Evolutionary conservation across 1,284 basidiomycete species (phyloP).

Genomic region (Vanrija humicola): DNA sequence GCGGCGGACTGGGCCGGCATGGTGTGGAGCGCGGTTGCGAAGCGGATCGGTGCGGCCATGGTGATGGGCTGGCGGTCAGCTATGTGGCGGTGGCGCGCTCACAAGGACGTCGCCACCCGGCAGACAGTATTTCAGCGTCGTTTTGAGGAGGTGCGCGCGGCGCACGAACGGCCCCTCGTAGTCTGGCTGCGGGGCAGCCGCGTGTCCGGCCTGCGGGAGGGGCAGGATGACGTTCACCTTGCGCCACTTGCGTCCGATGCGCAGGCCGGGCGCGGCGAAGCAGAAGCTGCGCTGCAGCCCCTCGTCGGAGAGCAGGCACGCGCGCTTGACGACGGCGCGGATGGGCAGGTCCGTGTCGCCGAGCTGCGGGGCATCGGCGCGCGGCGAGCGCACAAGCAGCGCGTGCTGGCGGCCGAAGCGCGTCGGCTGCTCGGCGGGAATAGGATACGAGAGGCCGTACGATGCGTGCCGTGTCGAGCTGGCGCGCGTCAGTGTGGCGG

Average conservation of each 20-base stretch:
- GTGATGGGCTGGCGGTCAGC: constrained; percentile 23
- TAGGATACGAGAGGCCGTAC: constrained; percentile 27
- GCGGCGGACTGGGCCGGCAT: constrained; percentile 1
- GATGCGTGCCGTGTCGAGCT: constrained; percentile 27
- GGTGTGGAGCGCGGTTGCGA: constrained; percentile 31
- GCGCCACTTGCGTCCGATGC: constrained; percentile 32
- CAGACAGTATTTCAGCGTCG: constrained; percentile 31
- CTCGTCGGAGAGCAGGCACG: constrained; percentile 34
- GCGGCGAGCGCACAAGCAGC: constrained; percentile 23
- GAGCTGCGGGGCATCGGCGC: constrained; percentile 10
- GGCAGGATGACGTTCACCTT: constrained; percentile 40
- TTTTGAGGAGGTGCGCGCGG: constrained; percentile 41
- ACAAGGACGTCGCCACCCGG: constrained; percentile 11
- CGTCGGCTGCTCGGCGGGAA: constrained; percentile 35
- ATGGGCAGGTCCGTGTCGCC: neutral
- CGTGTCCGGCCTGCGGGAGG: constrained; percentile 8
- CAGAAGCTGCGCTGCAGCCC: constrained; percentile 38
- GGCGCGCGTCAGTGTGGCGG: neutral
- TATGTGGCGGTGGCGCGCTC: neutral
- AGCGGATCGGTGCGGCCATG: constrained; percentile 39
- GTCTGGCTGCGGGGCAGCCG: constrained; percentile 57
- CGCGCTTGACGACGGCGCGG: neutral
- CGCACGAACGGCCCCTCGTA: constrained; percentile 35
- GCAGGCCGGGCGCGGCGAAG: constrained; percentile 37
- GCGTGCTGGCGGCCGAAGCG: constrained; percentile 18